Evolutionary conservation across 345 rosid genomes (phyloP).

Genomic region (Aquilaria sinensis): DNA sequence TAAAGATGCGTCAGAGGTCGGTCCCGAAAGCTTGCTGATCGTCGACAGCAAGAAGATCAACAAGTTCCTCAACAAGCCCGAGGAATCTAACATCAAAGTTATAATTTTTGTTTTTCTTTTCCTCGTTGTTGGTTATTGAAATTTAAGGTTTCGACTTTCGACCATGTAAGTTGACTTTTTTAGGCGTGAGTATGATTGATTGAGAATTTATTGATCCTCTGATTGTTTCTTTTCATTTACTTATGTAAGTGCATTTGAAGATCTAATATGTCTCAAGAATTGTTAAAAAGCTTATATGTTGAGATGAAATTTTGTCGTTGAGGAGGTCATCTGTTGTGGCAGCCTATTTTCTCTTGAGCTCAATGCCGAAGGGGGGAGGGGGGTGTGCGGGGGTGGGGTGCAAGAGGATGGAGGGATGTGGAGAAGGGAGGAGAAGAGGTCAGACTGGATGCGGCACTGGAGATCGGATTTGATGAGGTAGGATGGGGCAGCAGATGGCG

Average conservation of each 20-base stretch:
- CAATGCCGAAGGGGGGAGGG: too few relatives aligned
- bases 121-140: neutral
- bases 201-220: neutral
- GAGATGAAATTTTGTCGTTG: constrained; percentile 95
- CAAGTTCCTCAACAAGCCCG: constrained; percentile 69
- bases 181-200: neutral
- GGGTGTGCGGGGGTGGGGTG: too few relatives aligned
- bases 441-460: too few relatives aligned
- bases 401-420: too few relatives aligned
- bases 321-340: too few relatives aligned
- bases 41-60: constrained; percentile 44
- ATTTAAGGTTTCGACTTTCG: constrained; percentile 8
- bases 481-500: too few relatives aligned
- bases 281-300: constrained; percentile 80
- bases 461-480: too few relatives aligned
- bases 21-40: constrained; percentile 29
- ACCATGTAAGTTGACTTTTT: neutral
- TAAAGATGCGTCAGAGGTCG: constrained; percentile 24
- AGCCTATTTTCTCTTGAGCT: too few relatives aligned
- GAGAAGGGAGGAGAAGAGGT: too few relatives aligned
- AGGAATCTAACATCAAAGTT: constrained; percentile 75
- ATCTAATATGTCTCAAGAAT: constrained; percentile 63
- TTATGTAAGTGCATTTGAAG: constrained; percentile 73
- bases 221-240: constrained; percentile 10
- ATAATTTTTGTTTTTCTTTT: constrained; percentile 22